Conservation (phyloP, 768 basidiomycete species). For the Leucosporidium yakuticum region DNA sequence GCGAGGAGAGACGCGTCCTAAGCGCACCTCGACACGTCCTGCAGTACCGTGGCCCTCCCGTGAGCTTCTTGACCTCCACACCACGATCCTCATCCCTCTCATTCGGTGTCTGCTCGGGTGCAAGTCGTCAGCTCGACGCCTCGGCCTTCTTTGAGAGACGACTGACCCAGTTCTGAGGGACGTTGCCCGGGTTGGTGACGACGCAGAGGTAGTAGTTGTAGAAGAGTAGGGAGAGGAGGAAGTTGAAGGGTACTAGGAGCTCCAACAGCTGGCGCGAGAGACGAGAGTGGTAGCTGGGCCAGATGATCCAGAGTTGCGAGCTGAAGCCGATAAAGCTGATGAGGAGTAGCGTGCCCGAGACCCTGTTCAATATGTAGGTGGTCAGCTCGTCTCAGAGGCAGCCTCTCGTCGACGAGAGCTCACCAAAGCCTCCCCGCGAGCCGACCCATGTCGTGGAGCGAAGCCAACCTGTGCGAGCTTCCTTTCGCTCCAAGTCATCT, state of each 20-base stretch:
- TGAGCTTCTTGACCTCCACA: conserved; percentile 84
- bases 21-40: conserved; percentile 73
- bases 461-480: too few relatives aligned
- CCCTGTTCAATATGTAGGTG: conserved; percentile 36
- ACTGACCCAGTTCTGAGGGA: conserved; percentile 51
- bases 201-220: conserved; percentile 88
- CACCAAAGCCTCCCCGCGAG: too few relatives aligned
- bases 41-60: conserved; percentile 76
- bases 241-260: conserved; percentile 48
- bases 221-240: conserved; percentile 66
- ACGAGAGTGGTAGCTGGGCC: conserved; percentile 51
- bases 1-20: conserved; percentile 60
- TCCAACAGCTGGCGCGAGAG: conserved; percentile 42
- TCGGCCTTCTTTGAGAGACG: not conserved
- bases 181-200: conserved; percentile 72
- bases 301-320: conserved; percentile 79
- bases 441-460: too few relatives aligned
- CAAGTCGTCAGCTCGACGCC: not conserved
- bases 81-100: conserved; percentile 55
- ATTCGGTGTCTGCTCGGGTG: conserved; percentile 62
- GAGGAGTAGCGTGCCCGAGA: conserved; percentile 41
- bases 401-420: too few relatives aligned
- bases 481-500: too few relatives aligned
- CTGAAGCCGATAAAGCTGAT: conserved; percentile 75
- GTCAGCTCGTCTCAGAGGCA: too few relatives aligned